These are phyloP conservation scores for Lolium perenne DNA, from an alignment of 176 grass and related monocot genomes.

Conservation along the genomic window DNA sequence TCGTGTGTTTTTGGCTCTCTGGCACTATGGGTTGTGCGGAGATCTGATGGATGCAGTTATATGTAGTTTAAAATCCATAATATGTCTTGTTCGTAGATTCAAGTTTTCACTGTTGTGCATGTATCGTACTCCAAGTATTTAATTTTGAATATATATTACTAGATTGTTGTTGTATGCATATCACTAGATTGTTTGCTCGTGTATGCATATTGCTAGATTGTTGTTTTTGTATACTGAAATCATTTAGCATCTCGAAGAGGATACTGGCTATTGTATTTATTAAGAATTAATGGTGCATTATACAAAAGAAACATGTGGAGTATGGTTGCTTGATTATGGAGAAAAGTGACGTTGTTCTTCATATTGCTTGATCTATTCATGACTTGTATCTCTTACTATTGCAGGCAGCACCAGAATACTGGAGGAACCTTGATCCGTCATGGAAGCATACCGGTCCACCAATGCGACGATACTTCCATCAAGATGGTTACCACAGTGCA, in stretches of 20 bases:
- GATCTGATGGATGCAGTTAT: slow-evolving; percentile 12
- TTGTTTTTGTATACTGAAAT: slow-evolving; percentile 1
- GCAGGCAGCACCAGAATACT: slow-evolving; percentile 91
- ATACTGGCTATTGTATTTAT: neutral
- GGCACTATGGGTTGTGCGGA: neutral
- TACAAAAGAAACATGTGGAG: slow-evolving; percentile 11
- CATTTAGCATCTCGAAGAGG: neutral
- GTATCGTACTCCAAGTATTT: slow-evolving; percentile 1
- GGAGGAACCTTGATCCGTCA: slow-evolving; percentile 84
- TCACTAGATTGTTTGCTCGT: neutral
- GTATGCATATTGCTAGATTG: slow-evolving; percentile 13
- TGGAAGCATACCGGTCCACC: slow-evolving; percentile 81
- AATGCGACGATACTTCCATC: slow-evolving; percentile 89
- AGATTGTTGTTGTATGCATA: slow-evolving; percentile 6
- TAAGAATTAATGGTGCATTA: slow-evolving; percentile 22
- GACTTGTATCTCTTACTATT: slow-evolving; percentile 26
- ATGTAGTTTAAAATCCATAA: slow-evolving; percentile 16
- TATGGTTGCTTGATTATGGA: neutral
- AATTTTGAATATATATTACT: slow-evolving; percentile 23
- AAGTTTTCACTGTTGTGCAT: neutral
- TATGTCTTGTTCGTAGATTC: neutral
- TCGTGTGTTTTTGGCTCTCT: slow-evolving; percentile 24
- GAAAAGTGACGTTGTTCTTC: neutral
- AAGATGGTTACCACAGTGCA: slow-evolving; percentile 73
- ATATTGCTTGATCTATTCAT: neutral